Evolutionary conservation across 331 rosid species (phyloP).

Genomic region (Quercus phellos): DNA sequence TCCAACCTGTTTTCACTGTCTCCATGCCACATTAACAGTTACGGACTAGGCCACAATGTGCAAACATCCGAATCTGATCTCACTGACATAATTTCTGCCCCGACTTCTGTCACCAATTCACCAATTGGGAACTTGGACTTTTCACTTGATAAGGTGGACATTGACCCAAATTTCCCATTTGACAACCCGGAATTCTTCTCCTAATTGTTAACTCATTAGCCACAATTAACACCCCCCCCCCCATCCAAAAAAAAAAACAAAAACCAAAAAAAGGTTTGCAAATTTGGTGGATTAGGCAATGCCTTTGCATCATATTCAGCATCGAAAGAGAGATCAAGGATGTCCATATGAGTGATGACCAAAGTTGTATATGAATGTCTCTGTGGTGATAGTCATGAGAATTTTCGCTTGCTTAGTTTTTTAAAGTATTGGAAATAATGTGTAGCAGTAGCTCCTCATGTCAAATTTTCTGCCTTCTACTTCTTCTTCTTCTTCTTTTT

Average conservation of each 20-base stretch:
- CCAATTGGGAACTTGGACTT: constrained; percentile 45
- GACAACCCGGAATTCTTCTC: constrained; percentile 30
- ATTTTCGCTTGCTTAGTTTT: neutral
- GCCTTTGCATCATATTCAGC: constrained; percentile 29
- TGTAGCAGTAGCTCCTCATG: neutral
- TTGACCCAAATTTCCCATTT: constrained; percentile 34
- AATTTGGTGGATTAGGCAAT: neutral
- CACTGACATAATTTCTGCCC: constrained; percentile 52
- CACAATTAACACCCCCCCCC: neutral
- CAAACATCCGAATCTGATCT: constrained; percentile 55
- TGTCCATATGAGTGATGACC: neutral
- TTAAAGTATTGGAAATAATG: neutral
- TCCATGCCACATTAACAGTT: constrained; percentile 20
- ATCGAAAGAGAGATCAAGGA: constrained; percentile 5
- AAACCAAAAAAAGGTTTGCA: neutral
- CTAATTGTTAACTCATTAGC: neutral
- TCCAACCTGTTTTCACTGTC: constrained; percentile 32
- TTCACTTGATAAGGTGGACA: constrained; percentile 34
- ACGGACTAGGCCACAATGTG: constrained; percentile 32
- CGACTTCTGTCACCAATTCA: constrained; percentile 54
- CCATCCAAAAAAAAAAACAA: neutral
- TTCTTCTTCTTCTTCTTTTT: neutral
- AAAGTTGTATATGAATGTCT: constrained; percentile 7
- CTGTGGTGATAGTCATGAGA: constrained; percentile 17
- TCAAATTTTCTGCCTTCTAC: neutral